Evolutionary conservation across 495 filamentous ascomycete species (phyloP).

Genomic region (Clohesyomyces aquaticus): DNA sequence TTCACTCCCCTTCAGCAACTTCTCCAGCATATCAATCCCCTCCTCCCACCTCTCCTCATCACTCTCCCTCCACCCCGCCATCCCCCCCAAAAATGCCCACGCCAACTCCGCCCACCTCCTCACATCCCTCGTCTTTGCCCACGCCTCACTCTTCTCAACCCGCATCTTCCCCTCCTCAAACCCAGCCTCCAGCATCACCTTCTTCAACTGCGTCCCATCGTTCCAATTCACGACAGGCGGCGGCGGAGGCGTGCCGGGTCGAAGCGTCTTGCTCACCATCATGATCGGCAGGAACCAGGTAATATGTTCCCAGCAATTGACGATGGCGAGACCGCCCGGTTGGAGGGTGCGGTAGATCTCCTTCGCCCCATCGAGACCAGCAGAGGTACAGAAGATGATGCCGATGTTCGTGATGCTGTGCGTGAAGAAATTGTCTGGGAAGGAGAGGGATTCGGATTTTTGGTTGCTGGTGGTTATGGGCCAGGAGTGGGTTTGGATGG

Average conservation of each 20-base stretch:
- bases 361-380: constrained; percentile 37
- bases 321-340: constrained; percentile 38
- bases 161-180: constrained; percentile 23
- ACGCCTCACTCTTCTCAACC: constrained; percentile 28
- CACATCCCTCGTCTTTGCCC: constrained; percentile 28
- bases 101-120: constrained; percentile 31
- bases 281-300: constrained; percentile 33
- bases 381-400: constrained; percentile 38
- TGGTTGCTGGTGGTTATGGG: constrained; percentile 22
- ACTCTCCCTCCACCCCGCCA: constrained; percentile 31
- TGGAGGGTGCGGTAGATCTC: constrained; percentile 44
- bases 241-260: constrained; percentile 31
- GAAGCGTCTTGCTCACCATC: constrained; percentile 26
- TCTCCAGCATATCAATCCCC: constrained; percentile 35
- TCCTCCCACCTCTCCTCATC: constrained; percentile 48
- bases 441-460: constrained; percentile 15
- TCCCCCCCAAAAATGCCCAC: constrained; percentile 40
- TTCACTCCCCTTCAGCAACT: constrained; percentile 23
- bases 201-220: constrained; percentile 28
- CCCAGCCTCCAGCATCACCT: constrained; percentile 25
- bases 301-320: constrained; percentile 35
- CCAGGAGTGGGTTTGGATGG: constrained; percentile 32
- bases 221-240: constrained; percentile 16
- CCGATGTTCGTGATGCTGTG: constrained; percentile 47
- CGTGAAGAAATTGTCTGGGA: constrained; percentile 44